Conservation (phyloP, 75 land plant genomes). For the Cryptomeria japonica region DNA sequence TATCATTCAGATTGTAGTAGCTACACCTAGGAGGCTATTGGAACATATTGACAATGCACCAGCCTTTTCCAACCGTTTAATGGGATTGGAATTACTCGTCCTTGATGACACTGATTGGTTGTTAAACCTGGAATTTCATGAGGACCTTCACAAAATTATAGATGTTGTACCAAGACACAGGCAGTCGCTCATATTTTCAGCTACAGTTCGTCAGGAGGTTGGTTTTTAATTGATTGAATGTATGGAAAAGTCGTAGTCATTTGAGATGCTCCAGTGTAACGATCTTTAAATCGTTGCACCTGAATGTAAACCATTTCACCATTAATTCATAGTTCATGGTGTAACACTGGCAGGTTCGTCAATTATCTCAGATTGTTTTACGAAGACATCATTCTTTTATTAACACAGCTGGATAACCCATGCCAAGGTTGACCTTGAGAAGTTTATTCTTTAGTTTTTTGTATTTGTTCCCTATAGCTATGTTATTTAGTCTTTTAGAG, state of each 20-base stretch:
- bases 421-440: conserved; percentile 39
- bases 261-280: neutral
- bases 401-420: conserved; percentile 56
- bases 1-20: conserved; percentile 68
- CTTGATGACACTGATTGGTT: conserved; percentile 85
- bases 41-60: conserved; percentile 73
- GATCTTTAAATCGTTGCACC: neutral
- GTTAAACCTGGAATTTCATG: conserved; percentile 69
- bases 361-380: conserved; percentile 74
- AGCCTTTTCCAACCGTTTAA: conserved; percentile 61
- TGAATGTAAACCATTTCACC: neutral
- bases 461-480: neutral
- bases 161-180: conserved; percentile 68
- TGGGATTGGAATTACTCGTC: conserved; percentile 64
- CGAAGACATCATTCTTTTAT: conserved; percentile 57
- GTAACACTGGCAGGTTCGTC: conserved; percentile 48
- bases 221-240: conserved; percentile 2
- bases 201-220: conserved; percentile 79
- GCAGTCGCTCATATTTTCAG: conserved; percentile 78
- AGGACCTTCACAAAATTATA: conserved; percentile 66
- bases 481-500: neutral
- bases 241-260: neutral
- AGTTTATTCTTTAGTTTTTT: neutral
- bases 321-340: neutral
- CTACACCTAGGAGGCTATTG: conserved; percentile 83